These are phyloP conservation scores for Benincasa hispida DNA, from an alignment of 306 rosid genomes.

Conservation along the genomic window DNA sequence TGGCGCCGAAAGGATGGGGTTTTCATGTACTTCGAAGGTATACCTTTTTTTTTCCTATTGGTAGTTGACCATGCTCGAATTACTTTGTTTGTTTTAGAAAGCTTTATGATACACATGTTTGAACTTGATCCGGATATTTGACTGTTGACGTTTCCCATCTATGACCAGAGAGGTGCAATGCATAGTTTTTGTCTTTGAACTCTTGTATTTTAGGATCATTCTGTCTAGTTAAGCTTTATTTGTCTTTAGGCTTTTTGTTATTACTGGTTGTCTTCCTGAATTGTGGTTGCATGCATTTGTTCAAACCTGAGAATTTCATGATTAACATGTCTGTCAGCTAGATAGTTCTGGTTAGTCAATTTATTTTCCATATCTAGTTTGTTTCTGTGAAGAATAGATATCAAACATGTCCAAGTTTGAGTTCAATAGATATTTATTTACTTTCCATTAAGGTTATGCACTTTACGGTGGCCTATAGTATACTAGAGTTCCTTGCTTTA, in stretches of 20 bases:
- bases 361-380: not conserved
- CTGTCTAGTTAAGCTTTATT: not conserved
- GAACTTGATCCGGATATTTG: not conserved
- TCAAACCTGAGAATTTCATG: not conserved
- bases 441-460: no score
- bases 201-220: not conserved
- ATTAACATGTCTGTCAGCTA: not conserved
- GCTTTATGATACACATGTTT: not conserved
- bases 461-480: no score
- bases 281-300: not conserved
- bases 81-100: not conserved
- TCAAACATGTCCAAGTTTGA: not conserved
- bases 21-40: conserved; percentile 61
- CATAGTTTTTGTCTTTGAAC: not conserved
- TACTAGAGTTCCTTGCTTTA: no score
- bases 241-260: no score
- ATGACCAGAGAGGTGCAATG: not conserved
- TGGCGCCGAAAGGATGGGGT: conserved; percentile 68
- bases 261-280: not conserved
- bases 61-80: no score
- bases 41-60: not conserved
- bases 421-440: not conserved
- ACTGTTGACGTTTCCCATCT: no score
- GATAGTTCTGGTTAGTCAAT: not conserved
- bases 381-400: not conserved